Conservation (phyloP, 306 rosid genomes). For the Begonia masoniana region DNA sequence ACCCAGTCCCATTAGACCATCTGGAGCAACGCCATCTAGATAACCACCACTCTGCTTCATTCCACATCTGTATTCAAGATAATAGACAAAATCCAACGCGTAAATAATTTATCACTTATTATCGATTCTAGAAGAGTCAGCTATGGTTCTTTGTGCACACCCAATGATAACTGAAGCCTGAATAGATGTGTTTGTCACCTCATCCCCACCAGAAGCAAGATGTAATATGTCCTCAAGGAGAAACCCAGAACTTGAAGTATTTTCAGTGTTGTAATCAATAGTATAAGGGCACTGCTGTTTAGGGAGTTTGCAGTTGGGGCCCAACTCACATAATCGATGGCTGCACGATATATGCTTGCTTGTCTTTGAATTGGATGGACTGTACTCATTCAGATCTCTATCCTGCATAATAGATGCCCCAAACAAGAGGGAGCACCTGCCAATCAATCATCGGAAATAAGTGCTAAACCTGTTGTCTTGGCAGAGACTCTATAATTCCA, state of each 20-base stretch:
- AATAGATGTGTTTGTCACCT: conserved; percentile 35
- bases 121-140: not conserved
- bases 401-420: conserved; percentile 99
- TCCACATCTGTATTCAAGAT: conserved; percentile 62
- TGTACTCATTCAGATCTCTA: conserved; percentile 80
- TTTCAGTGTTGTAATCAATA: conserved; percentile 46
- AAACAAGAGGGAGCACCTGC: conserved; percentile 94
- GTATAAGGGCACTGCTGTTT: conserved; percentile 66
- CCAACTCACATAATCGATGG: conserved; percentile 58
- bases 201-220: conserved; percentile 41
- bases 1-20: conserved; percentile 90
- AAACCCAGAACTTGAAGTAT: conserved; percentile 85
- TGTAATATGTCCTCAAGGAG: conserved; percentile 80
- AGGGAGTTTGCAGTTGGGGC: conserved; percentile 52
- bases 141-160: conserved; percentile 23
- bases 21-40: conserved; percentile 87
- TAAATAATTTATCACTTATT: not conserved
- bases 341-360: conserved; percentile 73
- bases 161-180: conserved; percentile 71
- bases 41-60: conserved; percentile 95
- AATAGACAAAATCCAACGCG: conserved; percentile 5
- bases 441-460: conserved; percentile 92
- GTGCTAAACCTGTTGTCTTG: conserved; percentile 63
- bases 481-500: conserved; percentile 22
- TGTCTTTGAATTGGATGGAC: conserved; percentile 62